Evolutionary conservation across 345 rosid species (phyloP).

Genomic region (Camelina laxa): DNA sequence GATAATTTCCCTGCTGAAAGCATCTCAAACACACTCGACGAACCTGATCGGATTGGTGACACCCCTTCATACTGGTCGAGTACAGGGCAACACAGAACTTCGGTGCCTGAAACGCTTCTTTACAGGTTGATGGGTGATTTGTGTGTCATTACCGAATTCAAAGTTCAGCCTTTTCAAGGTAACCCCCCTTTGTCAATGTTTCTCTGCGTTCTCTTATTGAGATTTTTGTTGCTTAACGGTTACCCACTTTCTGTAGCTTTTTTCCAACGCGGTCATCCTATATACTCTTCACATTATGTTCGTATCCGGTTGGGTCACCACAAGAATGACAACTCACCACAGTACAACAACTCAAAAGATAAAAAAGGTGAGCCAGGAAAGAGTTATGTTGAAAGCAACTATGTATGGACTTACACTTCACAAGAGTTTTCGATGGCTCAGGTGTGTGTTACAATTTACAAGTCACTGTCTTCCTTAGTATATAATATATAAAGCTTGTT

Average conservation of each 20-base stretch:
- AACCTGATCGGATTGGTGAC: constrained; percentile 51
- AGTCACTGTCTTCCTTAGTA: constrained; percentile 20
- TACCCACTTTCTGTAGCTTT: constrained; percentile 58
- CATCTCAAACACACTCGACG: constrained; percentile 70
- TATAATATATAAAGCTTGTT: not conserved
- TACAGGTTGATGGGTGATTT: constrained; percentile 70
- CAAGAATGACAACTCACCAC: constrained; percentile 44
- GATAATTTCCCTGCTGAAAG: constrained; percentile 87
- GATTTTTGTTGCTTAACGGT: constrained; percentile 31
- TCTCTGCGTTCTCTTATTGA: not conserved
- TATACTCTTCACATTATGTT: constrained; percentile 79
- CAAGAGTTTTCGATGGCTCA: constrained; percentile 90
- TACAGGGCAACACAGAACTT: constrained; percentile 64
- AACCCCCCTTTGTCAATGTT: constrained; percentile 18
- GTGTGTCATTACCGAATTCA: constrained; percentile 75
- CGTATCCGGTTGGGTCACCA: constrained; percentile 76
- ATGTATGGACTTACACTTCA: constrained; percentile 83
- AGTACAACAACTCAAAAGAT: constrained; percentile 40
- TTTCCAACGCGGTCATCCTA: constrained; percentile 72
- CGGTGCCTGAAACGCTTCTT: constrained; percentile 84
- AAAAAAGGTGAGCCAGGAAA: constrained; percentile 41
- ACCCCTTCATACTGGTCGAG: constrained; percentile 95
- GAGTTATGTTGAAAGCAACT: constrained; percentile 49
- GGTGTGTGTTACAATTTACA: constrained; percentile 53
- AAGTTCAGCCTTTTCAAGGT: constrained; percentile 87